A percentile compares a stretch with the other conserved stretches of the same genome.
These are phyloP conservation scores for Ananas comosus DNA, from an alignment of 176 grass and related monocot species.

Conservation along the genomic window DNA sequence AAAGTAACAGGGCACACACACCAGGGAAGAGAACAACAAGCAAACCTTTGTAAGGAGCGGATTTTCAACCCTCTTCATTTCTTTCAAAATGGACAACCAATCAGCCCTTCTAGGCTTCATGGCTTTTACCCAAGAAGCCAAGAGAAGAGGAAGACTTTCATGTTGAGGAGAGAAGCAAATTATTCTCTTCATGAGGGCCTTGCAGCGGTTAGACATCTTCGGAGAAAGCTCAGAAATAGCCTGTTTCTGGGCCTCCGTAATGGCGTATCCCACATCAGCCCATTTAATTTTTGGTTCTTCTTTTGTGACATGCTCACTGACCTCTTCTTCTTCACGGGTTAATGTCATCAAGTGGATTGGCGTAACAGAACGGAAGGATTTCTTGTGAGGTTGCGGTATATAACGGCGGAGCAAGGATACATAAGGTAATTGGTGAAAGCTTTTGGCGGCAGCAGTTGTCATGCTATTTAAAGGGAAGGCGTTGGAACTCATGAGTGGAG, in stretches of 20 bases:
- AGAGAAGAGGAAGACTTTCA: slow-evolving; percentile 38
- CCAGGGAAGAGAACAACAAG: neutral
- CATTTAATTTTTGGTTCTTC: slow-evolving; percentile 42
- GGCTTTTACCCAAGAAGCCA: slow-evolving; percentile 59
- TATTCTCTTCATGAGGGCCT: slow-evolving; percentile 51
- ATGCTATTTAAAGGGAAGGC: neutral
- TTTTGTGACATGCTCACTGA: neutral
- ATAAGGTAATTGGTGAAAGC: neutral
- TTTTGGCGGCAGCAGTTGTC: neutral
- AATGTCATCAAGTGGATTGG: neutral
- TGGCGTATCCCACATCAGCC: slow-evolving; percentile 25
- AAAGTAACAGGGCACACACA: neutral
- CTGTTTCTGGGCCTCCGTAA: slow-evolving; percentile 24
- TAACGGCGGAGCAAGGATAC: neutral
- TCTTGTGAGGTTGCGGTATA: neutral
- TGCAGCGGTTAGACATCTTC: slow-evolving; percentile 78
- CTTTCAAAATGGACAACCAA: slow-evolving; percentile 69
- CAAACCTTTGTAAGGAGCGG: slow-evolving; percentile 50
- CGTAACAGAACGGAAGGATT: neutral
- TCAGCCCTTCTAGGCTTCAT: slow-evolving; percentile 76
- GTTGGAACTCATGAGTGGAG: neutral
- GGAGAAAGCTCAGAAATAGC: slow-evolving; percentile 44
- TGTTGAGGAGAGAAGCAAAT: slow-evolving; percentile 36
- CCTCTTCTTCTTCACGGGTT: slow-evolving; percentile 6
- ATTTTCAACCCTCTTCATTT: slow-evolving; percentile 47